Conservation (phyloP, 2,329 filamentous ascomycete genomes). For the Colletotrichum sp. region DNA sequence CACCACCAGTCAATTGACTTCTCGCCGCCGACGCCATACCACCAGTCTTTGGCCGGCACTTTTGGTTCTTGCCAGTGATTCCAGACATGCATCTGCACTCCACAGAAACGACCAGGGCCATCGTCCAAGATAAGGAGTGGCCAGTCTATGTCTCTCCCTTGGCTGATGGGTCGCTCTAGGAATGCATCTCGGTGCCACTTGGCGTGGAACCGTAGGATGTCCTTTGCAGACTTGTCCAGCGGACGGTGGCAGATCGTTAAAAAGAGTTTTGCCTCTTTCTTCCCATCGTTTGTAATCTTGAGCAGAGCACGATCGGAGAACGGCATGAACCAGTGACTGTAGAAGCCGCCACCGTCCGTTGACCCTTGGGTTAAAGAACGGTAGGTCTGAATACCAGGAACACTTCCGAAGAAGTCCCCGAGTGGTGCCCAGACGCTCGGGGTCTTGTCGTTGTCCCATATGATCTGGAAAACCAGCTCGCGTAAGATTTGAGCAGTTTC, state of each 20-base stretch:
- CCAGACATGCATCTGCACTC: slow-evolving; percentile 17
- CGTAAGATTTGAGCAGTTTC: not conserved
- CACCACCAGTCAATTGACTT: slow-evolving; percentile 20
- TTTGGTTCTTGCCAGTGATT: slow-evolving; percentile 10
- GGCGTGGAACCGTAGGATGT: slow-evolving; percentile 10
- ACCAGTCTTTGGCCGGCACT: slow-evolving; percentile 8
- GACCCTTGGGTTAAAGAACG: slow-evolving; percentile 7
- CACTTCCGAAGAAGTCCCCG: slow-evolving; percentile 16
- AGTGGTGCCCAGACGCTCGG: slow-evolving; percentile 13
- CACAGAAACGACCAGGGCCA: slow-evolving; percentile 10
- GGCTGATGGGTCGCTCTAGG: slow-evolving; percentile 1
- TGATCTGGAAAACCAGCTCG: slow-evolving; percentile 6
- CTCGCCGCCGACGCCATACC: slow-evolving; percentile 9
- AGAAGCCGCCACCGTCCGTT: slow-evolving; percentile 15
- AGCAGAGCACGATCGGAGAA: slow-evolving; percentile 9
- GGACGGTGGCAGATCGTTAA: slow-evolving; percentile 5
- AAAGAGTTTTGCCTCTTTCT: slow-evolving; percentile 4
- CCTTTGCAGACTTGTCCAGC: not conserved
- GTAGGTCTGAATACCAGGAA: slow-evolving; percentile 10
- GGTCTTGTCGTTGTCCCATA: slow-evolving; percentile 4
- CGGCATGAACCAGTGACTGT: slow-evolving; percentile 18
- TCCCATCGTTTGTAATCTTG: slow-evolving; percentile 9
- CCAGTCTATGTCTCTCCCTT: slow-evolving; percentile 14
- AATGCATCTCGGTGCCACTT: slow-evolving; percentile 13
- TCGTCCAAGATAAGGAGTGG: slow-evolving; percentile 1